These are phyloP conservation scores for Arabidopsis hybrid DNA, from an alignment of 441 rosid species.

Conservation along the genomic window DNA sequence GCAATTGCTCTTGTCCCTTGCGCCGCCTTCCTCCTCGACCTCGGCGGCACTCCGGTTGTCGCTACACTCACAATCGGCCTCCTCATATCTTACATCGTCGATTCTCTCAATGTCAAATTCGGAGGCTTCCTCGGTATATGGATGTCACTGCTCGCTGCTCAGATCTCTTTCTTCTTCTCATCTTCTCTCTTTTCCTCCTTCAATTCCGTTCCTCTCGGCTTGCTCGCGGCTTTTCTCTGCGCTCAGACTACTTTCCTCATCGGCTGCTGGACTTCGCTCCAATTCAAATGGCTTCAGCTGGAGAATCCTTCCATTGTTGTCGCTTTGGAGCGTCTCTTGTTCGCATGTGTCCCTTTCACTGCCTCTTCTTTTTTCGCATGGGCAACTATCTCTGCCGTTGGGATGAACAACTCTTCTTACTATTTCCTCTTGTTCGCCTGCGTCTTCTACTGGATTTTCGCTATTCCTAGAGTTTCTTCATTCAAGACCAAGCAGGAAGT, in stretches of 20 bases:
- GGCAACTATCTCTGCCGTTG: slow-evolving; percentile 93
- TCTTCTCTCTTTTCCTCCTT: slow-evolving; percentile 65
- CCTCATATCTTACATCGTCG: slow-evolving; percentile 88
- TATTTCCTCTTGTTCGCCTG: slow-evolving; percentile 79
- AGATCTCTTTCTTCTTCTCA: slow-evolving; percentile 91
- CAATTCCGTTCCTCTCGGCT: slow-evolving; percentile 68
- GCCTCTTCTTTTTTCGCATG: slow-evolving; percentile 89
- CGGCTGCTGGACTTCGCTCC: slow-evolving; percentile 94
- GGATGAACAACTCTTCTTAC: slow-evolving; percentile 83
- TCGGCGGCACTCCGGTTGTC: slow-evolving; percentile 86
- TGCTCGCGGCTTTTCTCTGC: slow-evolving; percentile 75
- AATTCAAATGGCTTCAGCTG: slow-evolving; percentile 94
- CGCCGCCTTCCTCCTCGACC: slow-evolving; percentile 89
- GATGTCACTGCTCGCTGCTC: slow-evolving; percentile 77
- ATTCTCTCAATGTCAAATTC: slow-evolving; percentile 78
- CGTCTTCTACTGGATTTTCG: slow-evolving; percentile 89
- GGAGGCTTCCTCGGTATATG: slow-evolving; percentile 88
- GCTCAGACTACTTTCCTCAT: slow-evolving; percentile 74
- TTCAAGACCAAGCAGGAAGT: slow-evolving; percentile 79
- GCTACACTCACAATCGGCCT: slow-evolving; percentile 81
- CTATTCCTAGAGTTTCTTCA: slow-evolving; percentile 83
- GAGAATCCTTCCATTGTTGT: slow-evolving; percentile 87
- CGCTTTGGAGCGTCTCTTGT: slow-evolving; percentile 89
- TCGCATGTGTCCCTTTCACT: slow-evolving; percentile 79
- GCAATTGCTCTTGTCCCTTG: slow-evolving; percentile 84